Evolutionary conservation across 208 protist genomes (phyloP).

Genomic region (Endotrypanum monterogeii): DNA sequence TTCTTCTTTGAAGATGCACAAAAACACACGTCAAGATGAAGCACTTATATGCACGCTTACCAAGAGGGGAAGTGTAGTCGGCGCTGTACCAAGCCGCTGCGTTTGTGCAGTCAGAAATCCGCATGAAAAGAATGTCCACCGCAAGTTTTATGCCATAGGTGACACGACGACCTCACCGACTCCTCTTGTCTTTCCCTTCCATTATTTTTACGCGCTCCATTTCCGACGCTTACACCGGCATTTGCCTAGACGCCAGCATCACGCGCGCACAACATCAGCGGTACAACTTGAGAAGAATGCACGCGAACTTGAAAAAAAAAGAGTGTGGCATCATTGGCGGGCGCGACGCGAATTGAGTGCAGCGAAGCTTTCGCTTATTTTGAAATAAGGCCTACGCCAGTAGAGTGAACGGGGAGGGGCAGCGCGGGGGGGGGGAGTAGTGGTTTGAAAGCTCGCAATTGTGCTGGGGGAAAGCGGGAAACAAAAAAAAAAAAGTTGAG

Average conservation of each 20-base stretch:
- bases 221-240: no score
- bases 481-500: neutral
- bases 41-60: neutral
- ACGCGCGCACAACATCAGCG: neutral
- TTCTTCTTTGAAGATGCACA: neutral
- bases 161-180: neutral
- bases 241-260: no score
- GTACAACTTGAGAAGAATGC: neutral
- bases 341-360: neutral
- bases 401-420: no score
- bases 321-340: neutral
- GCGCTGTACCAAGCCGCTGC: neutral
- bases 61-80: neutral
- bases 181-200: no score
- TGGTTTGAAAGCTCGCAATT: neutral
- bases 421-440: neutral
- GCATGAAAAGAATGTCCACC: neutral
- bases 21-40: neutral
- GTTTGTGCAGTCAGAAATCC: neutral
- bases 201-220: neutral
- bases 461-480: neutral
- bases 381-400: neutral
- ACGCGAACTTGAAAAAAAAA: neutral
- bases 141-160: neutral
- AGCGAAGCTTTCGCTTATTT: neutral